Evolutionary conservation across 257 asterid species (phyloP).

Genomic region (Plantago major): DNA sequence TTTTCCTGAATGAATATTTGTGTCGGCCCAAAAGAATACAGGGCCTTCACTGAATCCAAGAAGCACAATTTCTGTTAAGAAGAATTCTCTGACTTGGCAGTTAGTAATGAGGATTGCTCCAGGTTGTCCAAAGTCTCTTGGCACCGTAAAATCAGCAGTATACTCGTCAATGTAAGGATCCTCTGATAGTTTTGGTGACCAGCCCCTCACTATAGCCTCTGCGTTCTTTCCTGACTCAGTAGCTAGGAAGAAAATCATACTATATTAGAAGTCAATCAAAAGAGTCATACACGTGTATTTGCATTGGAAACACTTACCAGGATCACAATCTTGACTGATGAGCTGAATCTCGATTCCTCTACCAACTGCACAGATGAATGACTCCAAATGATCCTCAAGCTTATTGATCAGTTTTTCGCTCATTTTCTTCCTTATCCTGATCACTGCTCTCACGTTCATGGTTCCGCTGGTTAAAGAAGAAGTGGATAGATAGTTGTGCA

Average conservation of each 20-base stretch:
- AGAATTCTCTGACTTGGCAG: slow-evolving; percentile 69
- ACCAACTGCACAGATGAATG: slow-evolving; percentile 71
- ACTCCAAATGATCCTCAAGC: slow-evolving; percentile 72
- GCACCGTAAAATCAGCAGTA: slow-evolving; percentile 55
- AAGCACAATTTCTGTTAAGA: slow-evolving; percentile 63
- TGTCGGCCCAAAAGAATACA: slow-evolving; percentile 57
- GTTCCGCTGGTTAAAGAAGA: slow-evolving; percentile 32
- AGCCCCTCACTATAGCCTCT: slow-evolving; percentile 73
- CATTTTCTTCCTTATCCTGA: slow-evolving; percentile 77
- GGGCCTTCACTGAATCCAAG: slow-evolving; percentile 61
- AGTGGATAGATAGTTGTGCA: slow-evolving; percentile 28
- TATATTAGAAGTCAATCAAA: not conserved
- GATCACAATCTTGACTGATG: slow-evolving; percentile 68
- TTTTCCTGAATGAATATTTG: slow-evolving; percentile 79
- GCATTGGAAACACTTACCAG: slow-evolving; percentile 35
- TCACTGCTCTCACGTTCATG: slow-evolving; percentile 59
- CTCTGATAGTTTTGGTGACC: slow-evolving; percentile 54
- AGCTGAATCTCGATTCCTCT: slow-evolving; percentile 75
- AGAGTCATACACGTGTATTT: no score
- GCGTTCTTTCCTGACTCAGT: slow-evolving; percentile 59
- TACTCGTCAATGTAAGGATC: slow-evolving; percentile 59
- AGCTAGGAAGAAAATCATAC: slow-evolving; percentile 26
- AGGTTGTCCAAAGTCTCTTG: slow-evolving; percentile 67
- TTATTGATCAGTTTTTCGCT: slow-evolving; percentile 58
- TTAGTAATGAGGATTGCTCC: slow-evolving; percentile 72